phyloP scores from a whole-genome alignment of 305 asterid genomes.

The Fraxinus paxiana region DNA sequence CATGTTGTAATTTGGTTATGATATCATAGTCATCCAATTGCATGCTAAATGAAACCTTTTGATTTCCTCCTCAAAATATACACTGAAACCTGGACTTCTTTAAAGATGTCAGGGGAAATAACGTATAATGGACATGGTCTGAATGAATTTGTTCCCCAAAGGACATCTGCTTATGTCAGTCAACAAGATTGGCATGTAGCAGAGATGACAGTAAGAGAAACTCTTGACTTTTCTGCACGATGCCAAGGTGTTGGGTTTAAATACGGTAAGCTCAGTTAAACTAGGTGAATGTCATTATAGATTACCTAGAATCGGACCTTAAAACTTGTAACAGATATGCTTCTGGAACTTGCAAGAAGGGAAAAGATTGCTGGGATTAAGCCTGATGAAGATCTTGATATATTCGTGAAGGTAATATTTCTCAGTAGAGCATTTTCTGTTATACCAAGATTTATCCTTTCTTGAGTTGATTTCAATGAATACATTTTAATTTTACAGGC shows the following conservation, averaged over 20 bases:
- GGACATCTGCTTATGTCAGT: conserved; percentile 77
- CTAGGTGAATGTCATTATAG: conserved; percentile 20
- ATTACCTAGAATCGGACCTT: conserved; percentile 37
- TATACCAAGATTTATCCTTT: neutral
- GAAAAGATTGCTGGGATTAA: conserved; percentile 77
- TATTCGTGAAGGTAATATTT: conserved; percentile 72
- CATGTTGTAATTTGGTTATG: neutral
- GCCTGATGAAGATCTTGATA: conserved; percentile 95
- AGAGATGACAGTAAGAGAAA: conserved; percentile 97
- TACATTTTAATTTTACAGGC: conserved; percentile 43
- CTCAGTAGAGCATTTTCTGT: neutral
- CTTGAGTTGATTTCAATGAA: conserved; percentile 3
- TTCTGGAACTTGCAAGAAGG: conserved; percentile 87
- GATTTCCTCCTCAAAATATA: conserved; percentile 15
- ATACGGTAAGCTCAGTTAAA: conserved; percentile 53
- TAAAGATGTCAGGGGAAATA: conserved; percentile 81
- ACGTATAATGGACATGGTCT: conserved; percentile 85
- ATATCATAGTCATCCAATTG: conserved; percentile 2
- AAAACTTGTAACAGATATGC: conserved; percentile 64
- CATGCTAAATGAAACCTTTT: conserved; percentile 13
- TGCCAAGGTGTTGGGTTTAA: conserved; percentile 93
- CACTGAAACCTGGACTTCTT: conserved; percentile 34
- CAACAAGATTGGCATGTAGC: conserved; percentile 92
- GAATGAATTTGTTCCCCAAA: conserved; percentile 87
- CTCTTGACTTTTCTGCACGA: conserved; percentile 77